Evolutionary conservation across 1,139 yeast species (phyloP).

Genomic region (Yamadazyma aaseri): DNA sequence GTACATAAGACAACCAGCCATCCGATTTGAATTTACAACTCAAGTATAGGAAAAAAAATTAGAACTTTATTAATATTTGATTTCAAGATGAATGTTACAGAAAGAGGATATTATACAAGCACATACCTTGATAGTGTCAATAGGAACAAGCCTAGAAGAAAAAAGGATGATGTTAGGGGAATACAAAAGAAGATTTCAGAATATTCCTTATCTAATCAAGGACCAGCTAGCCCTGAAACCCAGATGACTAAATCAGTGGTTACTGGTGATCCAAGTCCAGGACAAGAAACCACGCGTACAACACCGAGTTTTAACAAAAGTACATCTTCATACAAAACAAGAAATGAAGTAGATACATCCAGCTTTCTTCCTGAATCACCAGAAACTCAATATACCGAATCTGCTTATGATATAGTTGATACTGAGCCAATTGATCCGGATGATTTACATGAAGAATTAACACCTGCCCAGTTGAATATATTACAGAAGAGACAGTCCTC

Average conservation of each 20-base stretch:
- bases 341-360: not conserved
- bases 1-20: slow-evolving; percentile 9
- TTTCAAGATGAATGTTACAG: slow-evolving; percentile 27
- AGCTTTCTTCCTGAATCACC: slow-evolving; percentile 11
- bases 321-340: not conserved
- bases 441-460: slow-evolving; percentile 30
- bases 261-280: not conserved
- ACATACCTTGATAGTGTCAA: slow-evolving; percentile 23
- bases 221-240: not conserved
- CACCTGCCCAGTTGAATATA: slow-evolving; percentile 37
- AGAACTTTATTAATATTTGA: not conserved
- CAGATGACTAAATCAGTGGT: not conserved
- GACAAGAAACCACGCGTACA: not conserved
- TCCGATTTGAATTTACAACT: slow-evolving; percentile 5
- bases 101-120: slow-evolving; percentile 27
- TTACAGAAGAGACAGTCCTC: slow-evolving; percentile 19
- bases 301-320: not conserved
- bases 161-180: slow-evolving; percentile 1
- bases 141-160: slow-evolving; percentile 6
- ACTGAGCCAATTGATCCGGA: slow-evolving; percentile 26
- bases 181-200: slow-evolving; percentile 2
- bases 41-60: not conserved
- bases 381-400: slow-evolving; percentile 10
- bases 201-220: slow-evolving; percentile 5
- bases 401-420: slow-evolving; percentile 8